These are phyloP conservation scores for Talaromyces islandicus DNA, from an alignment of 2,329 filamentous ascomycete genomes.

Conservation along the genomic window DNA sequence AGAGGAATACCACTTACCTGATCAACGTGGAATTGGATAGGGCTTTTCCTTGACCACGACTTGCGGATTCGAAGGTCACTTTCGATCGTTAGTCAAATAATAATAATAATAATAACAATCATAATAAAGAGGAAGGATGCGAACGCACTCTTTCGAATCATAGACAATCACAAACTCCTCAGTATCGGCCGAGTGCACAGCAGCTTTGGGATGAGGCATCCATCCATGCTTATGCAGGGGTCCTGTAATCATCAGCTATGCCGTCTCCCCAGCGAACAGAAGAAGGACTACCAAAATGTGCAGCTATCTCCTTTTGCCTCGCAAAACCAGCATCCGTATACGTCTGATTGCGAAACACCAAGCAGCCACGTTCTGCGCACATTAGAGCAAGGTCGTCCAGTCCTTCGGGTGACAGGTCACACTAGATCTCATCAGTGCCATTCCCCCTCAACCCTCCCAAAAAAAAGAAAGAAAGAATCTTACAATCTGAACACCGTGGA, in stretches of 20 bases:
- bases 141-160: neutral
- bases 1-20: neutral
- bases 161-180: slow-evolving; percentile 4
- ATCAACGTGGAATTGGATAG: slow-evolving; percentile 2
- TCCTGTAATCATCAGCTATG: neutral
- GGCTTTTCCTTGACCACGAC: slow-evolving; percentile 2
- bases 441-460: neutral
- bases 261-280: neutral
- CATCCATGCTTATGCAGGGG: slow-evolving; percentile 1
- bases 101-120: neutral
- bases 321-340: slow-evolving; percentile 1
- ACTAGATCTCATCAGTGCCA: neutral
- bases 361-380: neutral
- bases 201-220: slow-evolving; percentile 2
- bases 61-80: slow-evolving; percentile 3
- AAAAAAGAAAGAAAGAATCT: neutral
- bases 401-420: neutral
- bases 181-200: neutral
- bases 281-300: neutral
- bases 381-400: slow-evolving; percentile 1
- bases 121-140: too few species aligned
- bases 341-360: slow-evolving; percentile 1
- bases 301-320: neutral
- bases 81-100: too few species aligned
- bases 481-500: slow-evolving; percentile 3